Conservation (phyloP, 805 yeast genomes). For the Wickerhamomyces ciferrii region DNA sequence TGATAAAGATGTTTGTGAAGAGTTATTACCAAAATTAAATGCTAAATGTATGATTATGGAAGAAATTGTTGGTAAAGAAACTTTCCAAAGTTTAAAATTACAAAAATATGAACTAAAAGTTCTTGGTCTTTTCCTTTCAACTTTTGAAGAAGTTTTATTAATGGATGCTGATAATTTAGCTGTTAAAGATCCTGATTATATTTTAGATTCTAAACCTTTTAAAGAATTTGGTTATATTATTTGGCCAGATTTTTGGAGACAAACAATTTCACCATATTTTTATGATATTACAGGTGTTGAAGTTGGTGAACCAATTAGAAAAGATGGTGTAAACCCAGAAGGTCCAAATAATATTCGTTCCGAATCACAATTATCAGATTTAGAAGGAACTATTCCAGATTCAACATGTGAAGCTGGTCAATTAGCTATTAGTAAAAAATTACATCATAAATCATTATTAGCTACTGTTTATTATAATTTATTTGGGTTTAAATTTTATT, state of each 20-base stretch:
- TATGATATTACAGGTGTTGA: constrained; percentile 49
- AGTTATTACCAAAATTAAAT: constrained; percentile 32
- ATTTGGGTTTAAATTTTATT: constrained; percentile 62
- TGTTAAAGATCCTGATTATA: constrained; percentile 38
- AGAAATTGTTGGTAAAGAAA: constrained; percentile 26
- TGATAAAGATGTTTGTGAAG: constrained; percentile 38
- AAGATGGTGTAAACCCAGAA: constrained; percentile 27
- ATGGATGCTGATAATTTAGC: constrained; percentile 45
- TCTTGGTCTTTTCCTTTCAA: constrained; percentile 39
- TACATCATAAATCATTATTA: constrained; percentile 53
- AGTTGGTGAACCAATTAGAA: constrained; percentile 30
- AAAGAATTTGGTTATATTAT: constrained; percentile 40
- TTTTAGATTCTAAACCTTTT: constrained; percentile 42
- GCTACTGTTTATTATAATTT: constrained; percentile 63
- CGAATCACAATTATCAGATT: constrained; percentile 44
- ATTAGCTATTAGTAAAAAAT: constrained; percentile 53
- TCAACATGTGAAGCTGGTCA: constrained; percentile 74
- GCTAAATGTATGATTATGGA: constrained; percentile 38
- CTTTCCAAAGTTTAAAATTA: constrained; percentile 12
- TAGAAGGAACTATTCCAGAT: constrained; percentile 62
- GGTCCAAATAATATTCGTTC: constrained; percentile 38
- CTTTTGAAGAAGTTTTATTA: constrained; percentile 38
- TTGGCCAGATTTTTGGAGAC: constrained; percentile 71
- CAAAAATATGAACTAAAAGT: constrained; percentile 23
- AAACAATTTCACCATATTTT: constrained; percentile 58